Evolutionary conservation across 306 rosid genomes (phyloP), one percentile per base, ranked within the genome.

Genomic region (Pueraria montana): DNA sequence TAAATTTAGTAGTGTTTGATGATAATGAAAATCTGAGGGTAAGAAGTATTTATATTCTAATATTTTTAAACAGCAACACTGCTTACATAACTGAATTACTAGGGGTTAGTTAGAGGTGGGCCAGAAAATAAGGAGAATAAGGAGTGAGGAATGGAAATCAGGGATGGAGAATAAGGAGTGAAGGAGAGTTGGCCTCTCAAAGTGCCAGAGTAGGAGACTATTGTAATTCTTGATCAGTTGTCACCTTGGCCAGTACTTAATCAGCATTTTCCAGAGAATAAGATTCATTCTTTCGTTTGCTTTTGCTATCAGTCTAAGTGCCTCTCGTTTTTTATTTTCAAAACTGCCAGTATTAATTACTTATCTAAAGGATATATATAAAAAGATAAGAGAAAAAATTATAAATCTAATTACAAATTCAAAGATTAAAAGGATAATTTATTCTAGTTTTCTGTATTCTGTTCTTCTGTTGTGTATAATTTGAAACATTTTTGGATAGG

Each of bases 1-100:
- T 21, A 59, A 64, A 48, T 32, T 63, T 59, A 17, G 40, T 48
- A 78, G 23, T 62, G n/a, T 77, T 43, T 62, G 72, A 76, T 59
- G 30, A 24, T 61, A 77, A 62, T 45, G 62, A 67, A 27, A 76
- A 59, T 42, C 8, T 55, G 42, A 26, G 61, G 45, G 21, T 10
- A 26, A 45, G 0, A 18, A 27, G 23, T 64, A 30, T 49, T 12
- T 23, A 50, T 50, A 49, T 20, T 49, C n/a, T n/a, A n/a, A n/a
- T n/a, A n/a, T n/a, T n/a, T n/a, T n/a, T n/a, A n/a, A n/a, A n/a
- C n/a, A n/a, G n/a, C n/a, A n/a, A n/a, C n/a, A n/a, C n/a, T n/a
- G n/a, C n/a, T n/a, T n/a, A n/a, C n/a, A n/a, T n/a, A n/a, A n/a
- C n/a, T n/a, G n/a, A n/a, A n/a, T n/a, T n/a, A n/a, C n/a, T n/a